These are phyloP conservation scores for Mrakia blollopis DNA, from an alignment of 768 basidiomycete genomes.

Conservation along the genomic window DNA sequence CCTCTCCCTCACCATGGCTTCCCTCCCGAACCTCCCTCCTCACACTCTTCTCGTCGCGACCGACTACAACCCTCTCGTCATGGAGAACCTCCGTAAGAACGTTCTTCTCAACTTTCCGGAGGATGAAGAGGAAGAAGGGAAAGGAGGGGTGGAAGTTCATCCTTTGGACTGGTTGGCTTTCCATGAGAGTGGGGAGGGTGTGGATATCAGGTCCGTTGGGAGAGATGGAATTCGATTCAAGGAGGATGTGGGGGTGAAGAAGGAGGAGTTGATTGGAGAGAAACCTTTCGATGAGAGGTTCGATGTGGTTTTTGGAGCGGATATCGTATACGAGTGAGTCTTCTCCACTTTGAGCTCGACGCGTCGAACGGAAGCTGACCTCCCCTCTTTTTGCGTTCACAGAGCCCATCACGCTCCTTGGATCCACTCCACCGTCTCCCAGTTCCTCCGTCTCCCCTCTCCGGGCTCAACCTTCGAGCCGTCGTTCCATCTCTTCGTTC, in stretches of 20 bases:
- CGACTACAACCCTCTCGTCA: conserved; percentile 72
- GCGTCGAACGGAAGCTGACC: not conserved
- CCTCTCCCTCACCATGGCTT: conserved; percentile 64
- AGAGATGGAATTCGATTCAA: conserved; percentile 29
- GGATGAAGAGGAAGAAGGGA: not conserved
- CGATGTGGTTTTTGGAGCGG: conserved; percentile 70
- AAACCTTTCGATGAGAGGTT: conserved; percentile 49
- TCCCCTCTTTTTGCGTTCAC: conserved; percentile 50
- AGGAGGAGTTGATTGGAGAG: conserved; percentile 33
- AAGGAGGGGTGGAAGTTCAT: not conserved
- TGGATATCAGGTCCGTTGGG: conserved; percentile 13
- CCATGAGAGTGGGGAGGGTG: conserved; percentile 13
- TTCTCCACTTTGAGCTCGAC: not conserved
- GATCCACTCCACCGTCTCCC: conserved; percentile 61
- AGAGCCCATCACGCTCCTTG: conserved; percentile 62
- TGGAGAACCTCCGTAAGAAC: conserved; percentile 63
- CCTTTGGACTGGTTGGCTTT: conserved; percentile 27
- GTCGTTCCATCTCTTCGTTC: conserved; percentile 67
- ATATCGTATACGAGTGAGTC: conserved; percentile 62
- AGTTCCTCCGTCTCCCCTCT: conserved; percentile 47
- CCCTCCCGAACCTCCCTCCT: conserved; percentile 45
- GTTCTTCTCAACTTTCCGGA: conserved; percentile 53
- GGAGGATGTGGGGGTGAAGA: not conserved
- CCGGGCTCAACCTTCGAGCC: not conserved
- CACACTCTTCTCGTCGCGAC: conserved; percentile 54